Conservation (phyloP, 352 stramenopile species). For the Phytophthora aleatoria region DNA sequence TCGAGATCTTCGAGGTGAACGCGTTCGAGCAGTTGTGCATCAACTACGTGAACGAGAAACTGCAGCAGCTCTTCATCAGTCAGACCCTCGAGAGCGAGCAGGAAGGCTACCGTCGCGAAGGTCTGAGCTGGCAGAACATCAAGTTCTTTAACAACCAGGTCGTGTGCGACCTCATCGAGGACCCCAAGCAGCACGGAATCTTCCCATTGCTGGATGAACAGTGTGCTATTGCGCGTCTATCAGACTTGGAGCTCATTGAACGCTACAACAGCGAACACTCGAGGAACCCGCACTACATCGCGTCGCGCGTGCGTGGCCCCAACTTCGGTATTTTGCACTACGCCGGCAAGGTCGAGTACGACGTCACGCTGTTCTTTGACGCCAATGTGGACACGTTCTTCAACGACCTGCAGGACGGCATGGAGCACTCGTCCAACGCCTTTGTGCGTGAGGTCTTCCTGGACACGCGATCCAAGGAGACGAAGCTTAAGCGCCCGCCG, state of each 20-base stretch:
- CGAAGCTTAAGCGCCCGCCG: conserved; percentile 84
- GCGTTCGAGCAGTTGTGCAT: conserved; percentile 92
- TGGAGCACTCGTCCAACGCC: conserved; percentile 70
- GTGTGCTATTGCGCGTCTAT: conserved; percentile 72
- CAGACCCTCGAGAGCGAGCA: conserved; percentile 83
- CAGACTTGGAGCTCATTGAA: conserved; percentile 78
- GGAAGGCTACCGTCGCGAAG: conserved; percentile 79
- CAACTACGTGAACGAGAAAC: conserved; percentile 92
- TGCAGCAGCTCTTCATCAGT: conserved; percentile 88
- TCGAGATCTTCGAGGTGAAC: conserved; percentile 92
- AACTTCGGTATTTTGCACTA: conserved; percentile 87
- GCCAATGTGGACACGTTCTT: conserved; percentile 89
- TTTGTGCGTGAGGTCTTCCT: conserved; percentile 84
- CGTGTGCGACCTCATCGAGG: conserved; percentile 89
- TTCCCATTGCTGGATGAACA: conserved; percentile 85
- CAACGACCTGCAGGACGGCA: conserved; percentile 76
- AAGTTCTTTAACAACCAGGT: conserved; percentile 90
- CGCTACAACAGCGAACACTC: conserved; percentile 75
- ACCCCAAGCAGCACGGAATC: conserved; percentile 80
- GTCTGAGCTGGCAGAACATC: conserved; percentile 75
- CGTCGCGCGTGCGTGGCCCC: conserved; percentile 66
- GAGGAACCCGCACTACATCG: conserved; percentile 77
- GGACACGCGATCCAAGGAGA: conserved; percentile 76
- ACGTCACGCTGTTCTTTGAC: conserved; percentile 86
- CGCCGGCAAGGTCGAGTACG: conserved; percentile 87